Conservation (phyloP, 2,329 filamentous ascomycete species). For the Trichoderma sp. region DNA sequence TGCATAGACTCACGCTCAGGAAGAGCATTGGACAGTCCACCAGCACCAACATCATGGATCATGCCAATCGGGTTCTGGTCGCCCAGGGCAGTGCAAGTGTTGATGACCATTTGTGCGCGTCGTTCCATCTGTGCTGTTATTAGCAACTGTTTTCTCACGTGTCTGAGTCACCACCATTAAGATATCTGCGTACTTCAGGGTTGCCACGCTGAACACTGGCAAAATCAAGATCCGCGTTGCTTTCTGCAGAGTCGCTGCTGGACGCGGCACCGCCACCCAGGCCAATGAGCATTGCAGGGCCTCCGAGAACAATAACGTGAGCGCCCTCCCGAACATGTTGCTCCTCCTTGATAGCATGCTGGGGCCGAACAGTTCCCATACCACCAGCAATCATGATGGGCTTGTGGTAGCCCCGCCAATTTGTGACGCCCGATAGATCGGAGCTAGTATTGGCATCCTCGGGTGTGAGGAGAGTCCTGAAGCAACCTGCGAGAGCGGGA, state of each 20-base stretch:
- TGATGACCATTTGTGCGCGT: slow-evolving; percentile 96
- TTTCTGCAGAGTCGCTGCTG: slow-evolving; percentile 83
- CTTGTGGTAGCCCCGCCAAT: slow-evolving; percentile 89
- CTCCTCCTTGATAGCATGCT: slow-evolving; percentile 84
- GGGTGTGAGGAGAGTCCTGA: slow-evolving; percentile 78
- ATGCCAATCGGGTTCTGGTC: slow-evolving; percentile 87
- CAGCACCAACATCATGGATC: slow-evolving; percentile 96
- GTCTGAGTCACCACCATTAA: background rate
- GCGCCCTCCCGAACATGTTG: slow-evolving; percentile 81
- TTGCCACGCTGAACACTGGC: slow-evolving; percentile 97
- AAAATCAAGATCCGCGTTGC: slow-evolving; percentile 90
- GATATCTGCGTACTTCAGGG: slow-evolving; percentile 58
- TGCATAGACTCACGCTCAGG: slow-evolving; percentile 59
- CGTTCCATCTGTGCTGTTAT: slow-evolving; percentile 65
- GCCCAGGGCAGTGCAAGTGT: slow-evolving; percentile 84
- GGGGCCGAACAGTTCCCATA: slow-evolving; percentile 86
- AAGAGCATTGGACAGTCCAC: slow-evolving; percentile 73
- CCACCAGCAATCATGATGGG: slow-evolving; percentile 98
- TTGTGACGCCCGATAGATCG: slow-evolving; percentile 47
- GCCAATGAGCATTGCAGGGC: slow-evolving; percentile 96
- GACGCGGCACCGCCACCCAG: slow-evolving; percentile 94
- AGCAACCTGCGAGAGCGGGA: slow-evolving; percentile 84
- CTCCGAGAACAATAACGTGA: slow-evolving; percentile 88
- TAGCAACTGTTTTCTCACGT: background rate
- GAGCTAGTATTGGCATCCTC: slow-evolving; percentile 17